Conservation (phyloP, 805 yeast species). For the Teunomyces aglyptinius region DNA sequence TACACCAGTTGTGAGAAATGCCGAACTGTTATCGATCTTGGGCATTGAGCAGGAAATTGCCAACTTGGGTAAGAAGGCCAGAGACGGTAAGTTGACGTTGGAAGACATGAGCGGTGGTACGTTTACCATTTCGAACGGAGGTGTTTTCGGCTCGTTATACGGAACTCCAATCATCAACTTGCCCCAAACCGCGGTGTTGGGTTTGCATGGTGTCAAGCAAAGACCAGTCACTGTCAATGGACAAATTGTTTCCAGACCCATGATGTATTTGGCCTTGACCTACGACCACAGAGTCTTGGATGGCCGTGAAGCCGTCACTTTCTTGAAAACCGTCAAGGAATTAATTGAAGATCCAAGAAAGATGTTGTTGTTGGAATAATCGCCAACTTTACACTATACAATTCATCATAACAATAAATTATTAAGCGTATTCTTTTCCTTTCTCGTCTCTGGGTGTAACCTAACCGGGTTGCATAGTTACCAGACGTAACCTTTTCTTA, state of each 20-base stretch:
- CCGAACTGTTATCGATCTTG: slow-evolving; percentile 82
- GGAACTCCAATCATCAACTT: slow-evolving; percentile 98
- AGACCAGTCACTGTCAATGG: slow-evolving; percentile 97
- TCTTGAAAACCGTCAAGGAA: slow-evolving; percentile 94
- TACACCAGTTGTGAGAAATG: slow-evolving; percentile 96
- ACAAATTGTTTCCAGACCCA: slow-evolving; percentile 93
- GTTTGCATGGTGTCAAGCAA: slow-evolving; percentile 95
- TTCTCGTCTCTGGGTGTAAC: not conserved
- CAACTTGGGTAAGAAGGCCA: slow-evolving; percentile 83
- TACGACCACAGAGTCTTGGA: slow-evolving; percentile 97
- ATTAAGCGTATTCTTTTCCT: not conserved
- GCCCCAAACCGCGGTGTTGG: slow-evolving; percentile 98
- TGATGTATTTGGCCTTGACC: slow-evolving; percentile 98
- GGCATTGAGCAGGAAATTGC: slow-evolving; percentile 88
- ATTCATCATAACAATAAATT: slow-evolving; percentile 2
- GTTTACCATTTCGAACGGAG: slow-evolving; percentile 98
- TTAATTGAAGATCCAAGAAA: slow-evolving; percentile 98
- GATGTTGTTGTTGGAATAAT: slow-evolving; percentile 59
- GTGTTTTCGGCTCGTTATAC: slow-evolving; percentile 95
- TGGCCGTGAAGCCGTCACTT: slow-evolving; percentile 98
- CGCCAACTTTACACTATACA: not conserved
- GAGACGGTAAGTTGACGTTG: slow-evolving; percentile 92
- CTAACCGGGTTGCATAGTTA: not conserved
- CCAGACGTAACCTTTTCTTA: too few species aligned
- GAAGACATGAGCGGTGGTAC: slow-evolving; percentile 99